Percentiles rank a stretch among this genome's conserved stretches.
Evolutionary conservation across 441 rosid genomes (phyloP).

Genomic region (Daphne laureola): DNA sequence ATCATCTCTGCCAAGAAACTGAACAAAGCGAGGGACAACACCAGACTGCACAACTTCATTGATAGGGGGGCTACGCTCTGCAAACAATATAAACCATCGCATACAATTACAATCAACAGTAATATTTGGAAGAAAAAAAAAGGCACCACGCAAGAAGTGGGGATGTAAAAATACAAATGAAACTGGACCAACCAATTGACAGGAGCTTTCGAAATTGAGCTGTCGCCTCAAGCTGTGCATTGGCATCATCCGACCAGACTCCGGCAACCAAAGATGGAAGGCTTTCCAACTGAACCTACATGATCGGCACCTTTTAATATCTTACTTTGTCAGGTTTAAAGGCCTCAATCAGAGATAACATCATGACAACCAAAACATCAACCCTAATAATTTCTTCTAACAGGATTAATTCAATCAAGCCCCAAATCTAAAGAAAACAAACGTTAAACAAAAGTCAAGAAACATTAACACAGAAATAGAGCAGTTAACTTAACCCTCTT

Average conservation of each 20-base stretch:
- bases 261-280: conserved; percentile 37
- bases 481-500: conserved; percentile 28
- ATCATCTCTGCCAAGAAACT: conserved; percentile 41
- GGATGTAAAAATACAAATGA: not conserved
- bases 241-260: conserved; percentile 33
- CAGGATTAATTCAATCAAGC: conserved; percentile 1
- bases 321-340: not conserved
- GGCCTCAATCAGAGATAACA: not conserved
- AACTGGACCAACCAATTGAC: conserved; percentile 30
- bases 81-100: conserved; percentile 4
- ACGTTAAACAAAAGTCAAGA: not conserved
- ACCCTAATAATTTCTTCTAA: conserved; percentile 15
- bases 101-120: not conserved
- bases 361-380: not conserved
- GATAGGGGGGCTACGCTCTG: conserved; percentile 45
- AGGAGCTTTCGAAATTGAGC: conserved; percentile 41
- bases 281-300: conserved; percentile 37
- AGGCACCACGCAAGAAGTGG: not conserved
- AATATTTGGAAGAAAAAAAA: not conserved
- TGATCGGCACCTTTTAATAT: conserved; percentile 5
- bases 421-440: not conserved
- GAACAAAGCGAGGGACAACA: conserved; percentile 50
- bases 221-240: conserved; percentile 34
- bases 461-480: not conserved
- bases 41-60: conserved; percentile 44